A percentile compares a stretch with the other conserved stretches of the same genome.
Evolutionary conservation across 495 filamentous ascomycete genomes (phyloP).

Genomic region (Podospora sp.): DNA sequence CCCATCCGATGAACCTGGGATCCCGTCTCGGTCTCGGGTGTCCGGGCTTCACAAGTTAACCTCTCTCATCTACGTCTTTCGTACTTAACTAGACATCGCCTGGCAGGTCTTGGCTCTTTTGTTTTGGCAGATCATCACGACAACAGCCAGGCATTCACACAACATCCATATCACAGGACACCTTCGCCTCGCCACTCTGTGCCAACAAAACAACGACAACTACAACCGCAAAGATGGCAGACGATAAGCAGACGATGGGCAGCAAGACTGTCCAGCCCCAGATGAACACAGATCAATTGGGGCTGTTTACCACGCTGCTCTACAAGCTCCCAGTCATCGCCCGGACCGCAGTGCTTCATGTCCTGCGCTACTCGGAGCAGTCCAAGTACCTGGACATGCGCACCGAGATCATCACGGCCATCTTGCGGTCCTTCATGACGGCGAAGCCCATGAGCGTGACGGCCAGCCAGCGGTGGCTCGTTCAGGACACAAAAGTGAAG

Average conservation of each 20-base stretch:
- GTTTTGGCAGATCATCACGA: background rate
- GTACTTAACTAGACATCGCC: background rate
- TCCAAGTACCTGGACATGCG: conserved; percentile 77
- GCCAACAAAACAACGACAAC: too few relatives aligned
- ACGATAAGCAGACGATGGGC: background rate
- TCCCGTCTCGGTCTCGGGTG: background rate
- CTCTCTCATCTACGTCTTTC: background rate
- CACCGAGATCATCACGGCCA: conserved; percentile 70
- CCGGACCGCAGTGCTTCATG: conserved; percentile 67
- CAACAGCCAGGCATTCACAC: too few relatives aligned
- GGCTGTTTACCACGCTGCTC: conserved; percentile 52
- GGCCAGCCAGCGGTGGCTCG: conserved; percentile 62
- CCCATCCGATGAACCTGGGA: background rate
- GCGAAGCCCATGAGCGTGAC: conserved; percentile 53
- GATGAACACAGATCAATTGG: conserved; percentile 30
- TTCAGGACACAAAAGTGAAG: conserved; percentile 69
- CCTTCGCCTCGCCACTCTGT: background rate
- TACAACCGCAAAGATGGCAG: conserved; percentile 15
- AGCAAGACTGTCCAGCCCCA: conserved; percentile 1
- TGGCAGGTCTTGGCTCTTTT: background rate
- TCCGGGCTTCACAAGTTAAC: background rate
- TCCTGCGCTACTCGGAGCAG: conserved; percentile 64
- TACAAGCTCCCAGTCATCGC: conserved; percentile 66
- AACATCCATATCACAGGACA: background rate
- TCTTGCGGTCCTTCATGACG: conserved; percentile 66